Conservation (phyloP, 2,329 filamentous ascomycete species). For the Arachnomyces sp. region DNA sequence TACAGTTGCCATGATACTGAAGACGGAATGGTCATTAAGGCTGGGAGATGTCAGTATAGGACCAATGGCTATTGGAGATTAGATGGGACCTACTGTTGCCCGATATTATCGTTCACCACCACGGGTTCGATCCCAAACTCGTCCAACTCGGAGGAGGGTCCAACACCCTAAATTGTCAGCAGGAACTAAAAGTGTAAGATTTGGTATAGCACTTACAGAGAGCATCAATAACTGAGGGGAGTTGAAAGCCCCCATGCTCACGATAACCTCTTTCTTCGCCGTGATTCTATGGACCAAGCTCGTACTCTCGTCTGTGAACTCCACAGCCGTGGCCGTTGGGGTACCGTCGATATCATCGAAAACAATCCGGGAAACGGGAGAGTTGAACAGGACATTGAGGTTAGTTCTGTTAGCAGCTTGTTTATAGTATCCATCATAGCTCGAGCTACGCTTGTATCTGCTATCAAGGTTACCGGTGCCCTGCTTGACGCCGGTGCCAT, state of each 20-base stretch:
- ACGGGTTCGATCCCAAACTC: conserved; percentile 12
- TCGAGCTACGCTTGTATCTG: conserved; percentile 16
- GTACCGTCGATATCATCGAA: conserved; percentile 7
- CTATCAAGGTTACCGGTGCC: conserved; percentile 20
- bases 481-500: conserved; percentile 24
- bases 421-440: conserved; percentile 24
- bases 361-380: conserved; percentile 21
- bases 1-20: conserved; percentile 22
- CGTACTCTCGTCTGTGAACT: conserved; percentile 19
- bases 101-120: conserved; percentile 25
- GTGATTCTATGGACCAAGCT: conserved; percentile 15
- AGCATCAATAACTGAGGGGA: conserved; percentile 32
- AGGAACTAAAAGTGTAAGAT: background rate
- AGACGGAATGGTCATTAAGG: conserved; percentile 18
- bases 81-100: conserved; percentile 16
- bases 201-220: conserved; percentile 14
- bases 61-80: too few species aligned
- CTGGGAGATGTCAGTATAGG: conserved; percentile 5
- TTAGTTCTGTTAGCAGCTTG: conserved; percentile 22
- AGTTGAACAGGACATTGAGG: conserved; percentile 20
- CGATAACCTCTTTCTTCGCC: conserved; percentile 24
- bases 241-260: conserved; percentile 32
- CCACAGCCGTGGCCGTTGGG: conserved; percentile 18
- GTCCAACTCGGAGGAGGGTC: conserved; percentile 11
- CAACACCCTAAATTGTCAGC: conserved; percentile 20